A percentile compares a stretch with the other conserved stretches of the same genome.
Evolutionary conservation across 2,329 filamentous ascomycete genomes (phyloP).

Genomic region (Penicillium sclerotiorum): DNA sequence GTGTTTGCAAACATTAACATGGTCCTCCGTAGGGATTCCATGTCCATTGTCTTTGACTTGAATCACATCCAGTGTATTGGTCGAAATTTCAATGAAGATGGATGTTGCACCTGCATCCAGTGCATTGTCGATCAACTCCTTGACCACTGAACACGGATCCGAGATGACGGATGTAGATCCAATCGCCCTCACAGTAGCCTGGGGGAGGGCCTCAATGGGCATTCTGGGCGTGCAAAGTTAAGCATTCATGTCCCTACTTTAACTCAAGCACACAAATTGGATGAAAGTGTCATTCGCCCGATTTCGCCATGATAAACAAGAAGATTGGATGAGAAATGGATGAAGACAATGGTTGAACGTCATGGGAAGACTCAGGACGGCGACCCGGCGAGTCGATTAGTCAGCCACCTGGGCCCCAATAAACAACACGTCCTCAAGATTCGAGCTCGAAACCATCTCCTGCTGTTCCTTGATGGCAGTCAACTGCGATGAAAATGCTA

Average conservation of each 20-base stretch:
- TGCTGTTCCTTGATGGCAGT: not conserved
- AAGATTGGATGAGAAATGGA: not conserved
- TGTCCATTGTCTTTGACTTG: conserved; percentile 67
- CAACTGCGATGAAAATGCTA: conserved; percentile 24
- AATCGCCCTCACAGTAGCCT: conserved; percentile 52
- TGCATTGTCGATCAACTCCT: conserved; percentile 70
- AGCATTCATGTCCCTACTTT: conserved; percentile 4
- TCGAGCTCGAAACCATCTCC: conserved; percentile 1
- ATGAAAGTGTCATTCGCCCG: not conserved
- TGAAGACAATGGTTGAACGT: not conserved
- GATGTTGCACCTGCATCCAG: conserved; percentile 64
- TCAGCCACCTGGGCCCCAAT: conserved; percentile 21
- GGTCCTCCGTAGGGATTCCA: conserved; percentile 61
- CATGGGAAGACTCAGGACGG: not conserved
- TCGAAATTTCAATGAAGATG: conserved; percentile 60
- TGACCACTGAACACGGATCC: conserved; percentile 60
- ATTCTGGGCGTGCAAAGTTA: conserved; percentile 32
- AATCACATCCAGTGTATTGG: conserved; percentile 63
- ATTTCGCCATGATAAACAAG: not conserved
- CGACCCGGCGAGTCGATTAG: conserved; percentile 11
- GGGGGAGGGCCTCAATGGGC: conserved; percentile 50
- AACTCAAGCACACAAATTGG: not conserved
- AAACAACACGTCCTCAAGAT: conserved; percentile 20
- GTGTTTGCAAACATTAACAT: conserved; percentile 57
- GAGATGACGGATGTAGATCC: conserved; percentile 60